These are phyloP conservation scores for Fusarium temperatum DNA, from an alignment of 2,329 filamentous ascomycete species.

Conservation along the genomic window DNA sequence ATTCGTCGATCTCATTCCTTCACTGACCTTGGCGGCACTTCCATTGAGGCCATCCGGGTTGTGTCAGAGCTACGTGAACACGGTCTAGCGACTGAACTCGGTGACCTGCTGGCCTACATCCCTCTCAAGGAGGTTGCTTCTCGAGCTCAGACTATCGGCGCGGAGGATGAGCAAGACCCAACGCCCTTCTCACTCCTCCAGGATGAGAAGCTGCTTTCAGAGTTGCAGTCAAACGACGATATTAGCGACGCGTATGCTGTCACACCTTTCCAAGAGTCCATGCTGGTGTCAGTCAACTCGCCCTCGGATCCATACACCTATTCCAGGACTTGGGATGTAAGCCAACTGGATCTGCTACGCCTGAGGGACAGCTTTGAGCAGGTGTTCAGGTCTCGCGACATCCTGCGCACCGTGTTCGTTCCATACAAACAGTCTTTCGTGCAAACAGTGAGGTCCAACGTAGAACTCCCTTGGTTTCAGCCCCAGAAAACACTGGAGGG, in stretches of 20 bases:
- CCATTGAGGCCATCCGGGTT: conserved; percentile 7
- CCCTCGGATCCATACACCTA: conserved; percentile 25
- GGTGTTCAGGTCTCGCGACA: conserved; percentile 16
- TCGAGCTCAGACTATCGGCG: background rate
- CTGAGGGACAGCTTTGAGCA: conserved; percentile 14
- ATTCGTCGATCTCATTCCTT: conserved; percentile 6
- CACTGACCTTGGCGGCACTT: conserved; percentile 9
- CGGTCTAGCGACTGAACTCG: conserved; percentile 1
- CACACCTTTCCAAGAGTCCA: conserved; percentile 37
- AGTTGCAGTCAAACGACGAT: background rate
- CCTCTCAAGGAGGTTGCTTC: background rate
- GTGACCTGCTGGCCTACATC: background rate
- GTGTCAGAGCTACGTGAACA: conserved; percentile 6
- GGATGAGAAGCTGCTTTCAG: background rate
- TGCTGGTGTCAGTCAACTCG: conserved; percentile 18
- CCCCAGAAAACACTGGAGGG: background rate
- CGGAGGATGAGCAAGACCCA: background rate
- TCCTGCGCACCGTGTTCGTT: conserved; percentile 30
- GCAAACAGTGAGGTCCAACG: background rate
- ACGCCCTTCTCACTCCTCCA: conserved; percentile 22
- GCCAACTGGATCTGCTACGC: background rate
- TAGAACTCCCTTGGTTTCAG: background rate
- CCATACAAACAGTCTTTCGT: conserved; percentile 3
- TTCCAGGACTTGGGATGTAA: conserved; percentile 24
- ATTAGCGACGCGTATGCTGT: conserved; percentile 36